Conservation (phyloP, 1,139 yeast species). For the Yarrowia galli region DNA sequence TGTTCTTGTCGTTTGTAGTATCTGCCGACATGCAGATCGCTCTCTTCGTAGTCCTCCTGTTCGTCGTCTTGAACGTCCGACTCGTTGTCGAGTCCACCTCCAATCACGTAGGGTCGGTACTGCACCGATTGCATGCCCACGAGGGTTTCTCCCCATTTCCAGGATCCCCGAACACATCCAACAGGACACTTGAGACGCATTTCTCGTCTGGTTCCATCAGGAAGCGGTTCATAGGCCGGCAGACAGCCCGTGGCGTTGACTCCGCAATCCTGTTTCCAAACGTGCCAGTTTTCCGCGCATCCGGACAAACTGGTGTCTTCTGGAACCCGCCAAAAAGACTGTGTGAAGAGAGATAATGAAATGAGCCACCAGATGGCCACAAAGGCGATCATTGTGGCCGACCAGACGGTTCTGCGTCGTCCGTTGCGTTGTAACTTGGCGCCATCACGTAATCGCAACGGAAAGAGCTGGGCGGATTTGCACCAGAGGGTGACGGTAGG, state of each 20-base stretch:
- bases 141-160: conserved; percentile 78
- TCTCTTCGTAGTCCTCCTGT: conserved; percentile 14
- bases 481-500: conserved; percentile 36
- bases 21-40: conserved; percentile 7
- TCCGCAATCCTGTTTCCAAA: conserved; percentile 30
- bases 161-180: conserved; percentile 77
- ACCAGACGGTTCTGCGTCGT: neutral
- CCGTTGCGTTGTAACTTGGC: conserved; percentile 1
- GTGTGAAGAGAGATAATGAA: neutral
- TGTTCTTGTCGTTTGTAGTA: neutral
- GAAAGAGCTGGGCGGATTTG: conserved; percentile 1
- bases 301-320: conserved; percentile 21
- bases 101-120: conserved; percentile 76
- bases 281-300: conserved; percentile 28
- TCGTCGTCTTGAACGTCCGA: conserved; percentile 2
- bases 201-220: conserved; percentile 14
- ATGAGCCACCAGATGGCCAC: conserved; percentile 25
- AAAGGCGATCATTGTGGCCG: neutral
- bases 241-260: conserved; percentile 26
- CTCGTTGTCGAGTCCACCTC: conserved; percentile 58
- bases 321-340: conserved; percentile 29
- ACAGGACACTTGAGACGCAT: conserved; percentile 78
- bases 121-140: conserved; percentile 74
- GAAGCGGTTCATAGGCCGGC: conserved; percentile 14
- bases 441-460: conserved; percentile 2